phyloP scores from a whole-genome alignment of 2,329 filamentous ascomycete species.

The Fusarium cyanostomum region DNA sequence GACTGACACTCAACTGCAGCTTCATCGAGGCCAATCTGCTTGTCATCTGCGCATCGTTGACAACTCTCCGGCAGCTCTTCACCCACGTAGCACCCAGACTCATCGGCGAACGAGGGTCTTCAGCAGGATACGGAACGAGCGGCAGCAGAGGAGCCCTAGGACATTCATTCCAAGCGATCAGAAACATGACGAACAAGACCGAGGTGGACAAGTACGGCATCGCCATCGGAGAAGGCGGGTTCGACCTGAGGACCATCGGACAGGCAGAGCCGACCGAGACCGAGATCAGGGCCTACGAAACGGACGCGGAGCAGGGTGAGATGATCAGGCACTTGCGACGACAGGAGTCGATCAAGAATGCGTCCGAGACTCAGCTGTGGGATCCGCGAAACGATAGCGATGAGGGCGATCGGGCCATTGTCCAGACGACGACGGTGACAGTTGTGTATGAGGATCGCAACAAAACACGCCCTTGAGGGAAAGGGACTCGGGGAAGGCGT shows the following conservation, averaged over 20 bases:
- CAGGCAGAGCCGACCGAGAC: conserved; percentile 35
- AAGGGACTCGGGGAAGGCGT: not conserved
- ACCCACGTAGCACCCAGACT: conserved; percentile 43
- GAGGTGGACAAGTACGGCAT: conserved; percentile 19
- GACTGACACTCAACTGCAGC: conserved; percentile 33
- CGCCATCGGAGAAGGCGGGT: conserved; percentile 19
- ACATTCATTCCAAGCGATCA: conserved; percentile 35
- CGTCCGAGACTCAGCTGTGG: conserved; percentile 19
- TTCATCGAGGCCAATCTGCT: conserved; percentile 50
- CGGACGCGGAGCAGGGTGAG: conserved; percentile 20
- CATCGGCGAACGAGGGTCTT: conserved; percentile 35
- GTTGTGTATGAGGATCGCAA: conserved; percentile 35
- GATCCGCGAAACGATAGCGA: conserved; percentile 19
- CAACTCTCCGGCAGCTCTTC: conserved; percentile 50
- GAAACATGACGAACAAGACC: conserved; percentile 6
- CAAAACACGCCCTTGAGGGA: not conserved
- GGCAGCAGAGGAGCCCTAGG: conserved; percentile 13
- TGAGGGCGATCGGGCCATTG: conserved; percentile 35
- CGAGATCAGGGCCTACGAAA: conserved; percentile 18
- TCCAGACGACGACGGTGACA: conserved; percentile 40
- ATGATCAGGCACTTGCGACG: conserved; percentile 33
- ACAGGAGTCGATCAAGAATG: conserved; percentile 37
- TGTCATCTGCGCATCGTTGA: conserved; percentile 50
- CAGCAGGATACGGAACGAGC: conserved; percentile 5
- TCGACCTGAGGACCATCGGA: conserved; percentile 37